These are phyloP conservation scores for Fusarium compactum DNA, from an alignment of 2,329 filamentous ascomycete genomes.

Conservation along the genomic window DNA sequence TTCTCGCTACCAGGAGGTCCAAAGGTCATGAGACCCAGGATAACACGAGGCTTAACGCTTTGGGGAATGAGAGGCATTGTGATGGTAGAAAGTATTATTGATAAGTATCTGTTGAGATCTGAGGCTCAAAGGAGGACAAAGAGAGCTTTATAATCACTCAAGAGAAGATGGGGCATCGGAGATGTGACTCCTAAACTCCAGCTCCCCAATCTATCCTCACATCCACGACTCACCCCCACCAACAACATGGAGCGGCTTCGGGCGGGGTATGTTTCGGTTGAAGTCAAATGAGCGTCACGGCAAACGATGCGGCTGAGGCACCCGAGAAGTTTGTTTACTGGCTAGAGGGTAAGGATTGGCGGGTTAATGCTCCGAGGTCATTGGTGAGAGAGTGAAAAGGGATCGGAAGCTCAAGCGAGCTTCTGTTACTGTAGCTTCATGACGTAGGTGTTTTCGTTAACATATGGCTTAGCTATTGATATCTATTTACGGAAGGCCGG, in stretches of 20 bases:
- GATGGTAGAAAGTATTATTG: slow-evolving; percentile 10
- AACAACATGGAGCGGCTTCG: slow-evolving; percentile 19
- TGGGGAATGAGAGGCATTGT: slow-evolving; percentile 62
- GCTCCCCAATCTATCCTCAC: slow-evolving; percentile 23
- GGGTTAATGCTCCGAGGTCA: slow-evolving; percentile 4
- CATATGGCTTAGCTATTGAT: not conserved
- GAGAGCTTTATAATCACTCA: slow-evolving; percentile 19
- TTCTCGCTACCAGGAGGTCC: slow-evolving; percentile 68
- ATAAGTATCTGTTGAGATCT: not conserved
- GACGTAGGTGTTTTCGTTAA: slow-evolving; percentile 10
- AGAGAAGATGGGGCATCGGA: slow-evolving; percentile 15
- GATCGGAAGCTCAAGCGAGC: not conserved
- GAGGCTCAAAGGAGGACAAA: not conserved
- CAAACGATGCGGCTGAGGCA: slow-evolving; percentile 2
- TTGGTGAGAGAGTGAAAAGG: not conserved
- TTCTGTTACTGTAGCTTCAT: slow-evolving; percentile 21
- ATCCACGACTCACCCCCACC: slow-evolving; percentile 26
- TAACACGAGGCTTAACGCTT: slow-evolving; percentile 71
- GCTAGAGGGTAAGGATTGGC: not conserved
- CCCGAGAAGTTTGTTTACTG: slow-evolving; percentile 9
- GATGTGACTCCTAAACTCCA: slow-evolving; percentile 42
- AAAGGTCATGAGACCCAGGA: slow-evolving; percentile 90
- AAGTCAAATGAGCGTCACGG: slow-evolving; percentile 7
- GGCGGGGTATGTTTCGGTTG: slow-evolving; percentile 31
- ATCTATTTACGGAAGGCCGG: not conserved